Evolutionary conservation across 1,139 yeast species (phyloP).

Genomic region (Taiozyma sp.): DNA sequence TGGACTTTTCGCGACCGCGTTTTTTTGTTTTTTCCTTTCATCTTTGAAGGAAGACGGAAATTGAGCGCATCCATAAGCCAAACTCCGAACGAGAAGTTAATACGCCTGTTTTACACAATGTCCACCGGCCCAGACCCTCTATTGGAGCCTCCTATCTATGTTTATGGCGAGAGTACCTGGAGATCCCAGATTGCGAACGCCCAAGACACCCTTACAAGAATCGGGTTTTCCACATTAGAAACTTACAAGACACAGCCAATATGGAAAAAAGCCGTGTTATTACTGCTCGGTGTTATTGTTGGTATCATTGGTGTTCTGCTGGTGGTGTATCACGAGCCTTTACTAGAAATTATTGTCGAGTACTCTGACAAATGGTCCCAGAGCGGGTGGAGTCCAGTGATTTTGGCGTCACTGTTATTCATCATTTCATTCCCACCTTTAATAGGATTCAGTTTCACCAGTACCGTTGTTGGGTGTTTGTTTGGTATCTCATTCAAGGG

Average conservation of each 20-base stretch:
- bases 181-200: background rate
- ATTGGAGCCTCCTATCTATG: slow-evolving; percentile 4
- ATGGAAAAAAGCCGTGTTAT: slow-evolving; percentile 11
- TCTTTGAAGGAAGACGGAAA: background rate
- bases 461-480: slow-evolving; percentile 72
- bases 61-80: background rate
- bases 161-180: background rate
- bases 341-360: slow-evolving; percentile 33
- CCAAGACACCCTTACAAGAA: background rate
- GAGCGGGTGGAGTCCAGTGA: slow-evolving; percentile 28
- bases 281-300: background rate
- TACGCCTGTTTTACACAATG: background rate
- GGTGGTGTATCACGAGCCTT: slow-evolving; percentile 33
- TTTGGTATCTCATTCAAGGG: slow-evolving; percentile 75
- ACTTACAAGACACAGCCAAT: slow-evolving; percentile 12
- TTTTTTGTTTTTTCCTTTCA: background rate
- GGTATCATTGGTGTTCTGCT: slow-evolving; percentile 12
- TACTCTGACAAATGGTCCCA: slow-evolving; percentile 37
- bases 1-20: background rate
- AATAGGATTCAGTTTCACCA: slow-evolving; percentile 72
- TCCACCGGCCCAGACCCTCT: background rate
- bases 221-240: slow-evolving; percentile 1
- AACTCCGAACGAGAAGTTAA: background rate
- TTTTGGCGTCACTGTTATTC: slow-evolving; percentile 47
- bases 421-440: slow-evolving; percentile 79